These are phyloP conservation scores for Arthromyces matolae DNA, from an alignment of 768 basidiomycete species.

Conservation along the genomic window DNA sequence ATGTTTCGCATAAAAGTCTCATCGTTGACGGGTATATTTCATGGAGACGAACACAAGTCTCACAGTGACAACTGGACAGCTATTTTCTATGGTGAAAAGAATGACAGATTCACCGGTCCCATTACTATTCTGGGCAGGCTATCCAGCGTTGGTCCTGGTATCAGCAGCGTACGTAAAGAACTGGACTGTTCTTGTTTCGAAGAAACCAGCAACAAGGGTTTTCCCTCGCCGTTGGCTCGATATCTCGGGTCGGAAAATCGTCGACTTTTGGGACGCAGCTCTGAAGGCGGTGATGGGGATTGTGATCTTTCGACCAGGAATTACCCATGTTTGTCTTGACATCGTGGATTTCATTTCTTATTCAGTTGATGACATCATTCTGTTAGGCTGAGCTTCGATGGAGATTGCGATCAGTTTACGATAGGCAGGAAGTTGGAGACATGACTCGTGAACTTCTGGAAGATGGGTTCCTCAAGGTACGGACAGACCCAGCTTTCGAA, in stretches of 20 bases:
- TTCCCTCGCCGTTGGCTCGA: constrained; percentile 79
- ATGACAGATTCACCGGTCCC: constrained; percentile 50
- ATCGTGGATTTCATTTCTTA: neutral
- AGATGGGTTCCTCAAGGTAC: constrained; percentile 45
- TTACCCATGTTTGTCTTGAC: constrained; percentile 54
- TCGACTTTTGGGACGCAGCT: constrained; percentile 70
- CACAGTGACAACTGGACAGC: constrained; percentile 17
- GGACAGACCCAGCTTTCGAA: constrained; percentile 20
- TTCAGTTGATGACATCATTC: constrained; percentile 4
- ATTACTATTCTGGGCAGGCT: constrained; percentile 67
- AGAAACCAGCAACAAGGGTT: constrained; percentile 39
- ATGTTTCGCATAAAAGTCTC: too few relatives aligned
- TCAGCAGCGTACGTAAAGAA: constrained; percentile 44
- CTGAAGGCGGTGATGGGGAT: constrained; percentile 63
- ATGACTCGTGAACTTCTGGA: constrained; percentile 48
- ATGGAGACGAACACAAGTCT: constrained; percentile 14
- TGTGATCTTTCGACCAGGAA: constrained; percentile 67
- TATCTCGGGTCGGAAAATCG: constrained; percentile 56
- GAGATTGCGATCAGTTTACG: constrained; percentile 69
- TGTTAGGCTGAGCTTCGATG: constrained; percentile 64
- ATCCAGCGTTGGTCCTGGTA: constrained; percentile 50
- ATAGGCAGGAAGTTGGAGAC: constrained; percentile 72
- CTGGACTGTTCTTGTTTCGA: constrained; percentile 58
- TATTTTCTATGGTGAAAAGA: constrained; percentile 32
- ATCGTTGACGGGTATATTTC: too few relatives aligned